Percentiles rank a stretch among this genome's conserved stretches.
phyloP scores from a whole-genome alignment of 2,329 filamentous ascomycete species.

The Claviceps capensis region DNA sequence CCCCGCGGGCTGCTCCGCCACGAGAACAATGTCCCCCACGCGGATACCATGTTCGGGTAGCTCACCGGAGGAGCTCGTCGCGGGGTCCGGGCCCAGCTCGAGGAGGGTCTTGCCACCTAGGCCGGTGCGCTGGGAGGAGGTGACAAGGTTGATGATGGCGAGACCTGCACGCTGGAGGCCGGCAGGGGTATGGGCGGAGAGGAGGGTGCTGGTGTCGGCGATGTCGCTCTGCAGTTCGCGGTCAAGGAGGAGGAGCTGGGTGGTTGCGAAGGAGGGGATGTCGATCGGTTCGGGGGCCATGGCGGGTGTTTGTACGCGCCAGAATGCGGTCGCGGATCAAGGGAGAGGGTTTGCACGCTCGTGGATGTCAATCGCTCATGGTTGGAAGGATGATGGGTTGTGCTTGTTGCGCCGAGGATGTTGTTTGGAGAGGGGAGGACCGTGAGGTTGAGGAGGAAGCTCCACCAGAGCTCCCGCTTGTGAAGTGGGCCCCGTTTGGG shows the following conservation, averaged over 20 bases:
- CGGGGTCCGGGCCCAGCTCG: conserved; percentile 63
- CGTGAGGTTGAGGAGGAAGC: too few species aligned
- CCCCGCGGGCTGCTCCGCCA: conserved; percentile 62
- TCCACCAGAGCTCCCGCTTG: too few species aligned
- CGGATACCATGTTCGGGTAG: conserved; percentile 65
- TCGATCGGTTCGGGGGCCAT: conserved; percentile 35
- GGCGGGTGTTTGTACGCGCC: neutral
- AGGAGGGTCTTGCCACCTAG: conserved; percentile 83
- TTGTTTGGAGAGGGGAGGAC: too few species aligned
- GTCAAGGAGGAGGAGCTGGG: conserved; percentile 57
- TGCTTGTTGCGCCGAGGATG: too few species aligned
- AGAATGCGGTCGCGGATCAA: too few species aligned
- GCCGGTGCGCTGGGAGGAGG: conserved; percentile 70
- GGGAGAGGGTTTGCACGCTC: too few species aligned
- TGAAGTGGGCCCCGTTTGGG: too few species aligned
- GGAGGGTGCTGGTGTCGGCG: conserved; percentile 52
- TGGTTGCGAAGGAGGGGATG: conserved; percentile 53
- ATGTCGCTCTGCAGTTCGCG: conserved; percentile 61
- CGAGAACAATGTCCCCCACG: conserved; percentile 63
- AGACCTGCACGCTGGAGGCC: conserved; percentile 64
- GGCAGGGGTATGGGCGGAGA: conserved; percentile 53
- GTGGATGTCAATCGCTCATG: too few species aligned
- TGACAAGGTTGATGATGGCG: conserved; percentile 60
- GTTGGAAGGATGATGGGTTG: too few species aligned
- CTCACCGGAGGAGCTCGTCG: conserved; percentile 39